Evolutionary conservation across 2,329 filamentous ascomycete genomes (phyloP), one percentile per base, ranked within the genome.

Genomic region (Aspergillus pseudoviridinutans): DNA sequence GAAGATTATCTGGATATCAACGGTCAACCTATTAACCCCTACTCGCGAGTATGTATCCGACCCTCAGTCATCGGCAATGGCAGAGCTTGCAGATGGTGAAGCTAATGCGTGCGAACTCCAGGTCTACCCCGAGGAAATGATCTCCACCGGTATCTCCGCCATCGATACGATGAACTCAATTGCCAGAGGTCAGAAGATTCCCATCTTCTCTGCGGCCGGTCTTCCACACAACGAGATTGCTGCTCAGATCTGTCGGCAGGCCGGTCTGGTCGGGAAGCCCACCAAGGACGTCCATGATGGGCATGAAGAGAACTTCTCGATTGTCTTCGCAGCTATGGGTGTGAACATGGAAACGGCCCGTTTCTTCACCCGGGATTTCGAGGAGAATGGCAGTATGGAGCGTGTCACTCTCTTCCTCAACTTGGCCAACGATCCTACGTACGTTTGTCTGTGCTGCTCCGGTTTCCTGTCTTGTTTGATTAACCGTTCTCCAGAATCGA

Each of bases 101-200:
- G 59, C 61, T 65, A 58, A 71, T 54, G 22, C 22, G 47, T 32
- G 35, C 41, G 25, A 24, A 28, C 4, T 38, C 25, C 63, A 95
- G 91, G 91, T 96, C 67, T 99, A 99, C 75, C 94, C 94, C 71
- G 94, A 99, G 81, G 95, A 99, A 80, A 99, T 99, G 93, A 97
- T 99, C 71, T 94, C 93, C 38, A 99, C 94, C 50, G 94, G 94
- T 87, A 99, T 99, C 77, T 97, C 93, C 61, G 92, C 94, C 73
- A 97, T 99, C 71, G 93, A 97, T 75, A 96, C 92, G 61, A 97
- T 97, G 93, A 92, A 92, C 82, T 92, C 89, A 61, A 96, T 97
- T 76, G 94, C 95, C 64, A 92, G 94, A 85, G 94, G 94, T 62
- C 94, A 99, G 78, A 99, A 99, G 84, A 99, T 99, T 65, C 94